Conservation (phyloP, 192 early-diverging fungal species). For the Linnemannia zychae region DNA sequence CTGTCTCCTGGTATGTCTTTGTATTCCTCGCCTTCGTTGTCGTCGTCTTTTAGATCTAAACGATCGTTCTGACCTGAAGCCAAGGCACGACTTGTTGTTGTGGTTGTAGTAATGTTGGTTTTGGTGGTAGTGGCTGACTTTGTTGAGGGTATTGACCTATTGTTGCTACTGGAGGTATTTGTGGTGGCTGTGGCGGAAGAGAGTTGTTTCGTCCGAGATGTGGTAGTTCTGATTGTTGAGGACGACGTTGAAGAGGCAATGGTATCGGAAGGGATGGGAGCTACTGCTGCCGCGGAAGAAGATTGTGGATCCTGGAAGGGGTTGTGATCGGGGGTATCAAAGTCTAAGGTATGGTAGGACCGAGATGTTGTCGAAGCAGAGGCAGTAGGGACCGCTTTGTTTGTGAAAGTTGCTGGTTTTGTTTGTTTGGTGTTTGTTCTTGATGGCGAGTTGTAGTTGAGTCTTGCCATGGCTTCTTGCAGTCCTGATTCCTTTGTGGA, state of each 20-base stretch:
- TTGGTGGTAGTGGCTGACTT: not conserved
- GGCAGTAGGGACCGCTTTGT: slow-evolving; percentile 1
- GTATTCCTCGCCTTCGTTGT: not conserved
- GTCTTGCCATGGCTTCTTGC: not conserved
- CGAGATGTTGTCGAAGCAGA: not conserved
- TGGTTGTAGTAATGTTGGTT: not conserved
- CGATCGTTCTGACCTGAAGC: not conserved
- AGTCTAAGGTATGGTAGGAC: not conserved
- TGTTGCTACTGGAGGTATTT: too few relatives aligned
- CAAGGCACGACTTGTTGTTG: not conserved
- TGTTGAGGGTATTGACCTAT: not conserved
- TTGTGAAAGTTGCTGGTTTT: not conserved
- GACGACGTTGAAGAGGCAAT: slow-evolving; percentile 9
- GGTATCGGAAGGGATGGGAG: slow-evolving; percentile 28
- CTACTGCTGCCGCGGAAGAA: not conserved
- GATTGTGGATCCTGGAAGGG: slow-evolving; percentile 27
- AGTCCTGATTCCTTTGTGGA: not conserved
- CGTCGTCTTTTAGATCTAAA: not conserved
- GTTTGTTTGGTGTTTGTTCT: not conserved
- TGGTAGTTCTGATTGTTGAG: not conserved
- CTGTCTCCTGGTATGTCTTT: not conserved
- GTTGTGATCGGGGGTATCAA: not conserved
- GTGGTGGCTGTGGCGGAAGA: not conserved
- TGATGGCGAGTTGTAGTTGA: slow-evolving; percentile 11
- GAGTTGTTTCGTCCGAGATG: not conserved